A percentile compares a stretch with the other conserved stretches of the same genome.
Conservation (phyloP, 2,329 filamentous ascomycete genomes). For the Phialemoniopsis sp. region DNA sequence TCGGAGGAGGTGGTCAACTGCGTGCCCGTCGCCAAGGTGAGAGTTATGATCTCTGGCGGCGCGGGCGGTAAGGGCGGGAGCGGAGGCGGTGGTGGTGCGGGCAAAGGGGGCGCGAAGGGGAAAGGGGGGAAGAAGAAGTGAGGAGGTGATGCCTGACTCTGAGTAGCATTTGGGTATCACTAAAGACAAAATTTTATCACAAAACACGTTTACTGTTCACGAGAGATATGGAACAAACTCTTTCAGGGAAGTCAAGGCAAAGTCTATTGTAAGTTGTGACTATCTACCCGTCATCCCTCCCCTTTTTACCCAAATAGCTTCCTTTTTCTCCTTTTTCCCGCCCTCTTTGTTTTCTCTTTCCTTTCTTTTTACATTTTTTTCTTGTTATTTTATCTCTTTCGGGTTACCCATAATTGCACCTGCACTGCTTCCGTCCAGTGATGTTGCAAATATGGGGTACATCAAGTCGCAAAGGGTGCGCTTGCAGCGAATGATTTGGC, state of each 20-base stretch:
- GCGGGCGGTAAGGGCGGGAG: slow-evolving; percentile 35
- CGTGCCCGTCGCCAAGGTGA: slow-evolving; percentile 75
- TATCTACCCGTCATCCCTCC: background rate
- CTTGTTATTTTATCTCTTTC: too few species aligned
- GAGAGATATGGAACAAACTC: too few species aligned
- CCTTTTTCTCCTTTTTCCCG: background rate
- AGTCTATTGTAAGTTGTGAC: background rate
- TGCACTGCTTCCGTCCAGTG: too few species aligned
- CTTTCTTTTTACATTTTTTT: too few species aligned
- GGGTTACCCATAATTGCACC: too few species aligned
- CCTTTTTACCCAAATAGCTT: background rate
- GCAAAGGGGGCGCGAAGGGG: slow-evolving; percentile 26
- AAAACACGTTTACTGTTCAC: too few species aligned
- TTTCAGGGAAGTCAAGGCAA: background rate
- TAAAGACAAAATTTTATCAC: too few species aligned
- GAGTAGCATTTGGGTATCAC: background rate
- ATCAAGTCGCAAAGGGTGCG: too few species aligned
- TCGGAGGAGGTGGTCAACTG: slow-evolving; percentile 77
- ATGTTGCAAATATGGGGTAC: too few species aligned
- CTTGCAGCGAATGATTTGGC: too few species aligned
- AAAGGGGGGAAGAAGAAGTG: slow-evolving; percentile 39
- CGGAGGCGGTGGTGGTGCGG: slow-evolving; percentile 31
- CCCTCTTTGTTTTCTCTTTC: background rate
- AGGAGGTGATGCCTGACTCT: background rate
- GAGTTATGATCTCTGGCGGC: slow-evolving; percentile 70